Conservation (phyloP, 179 eudicot genomes). For the Amaranthus tricolor region DNA sequence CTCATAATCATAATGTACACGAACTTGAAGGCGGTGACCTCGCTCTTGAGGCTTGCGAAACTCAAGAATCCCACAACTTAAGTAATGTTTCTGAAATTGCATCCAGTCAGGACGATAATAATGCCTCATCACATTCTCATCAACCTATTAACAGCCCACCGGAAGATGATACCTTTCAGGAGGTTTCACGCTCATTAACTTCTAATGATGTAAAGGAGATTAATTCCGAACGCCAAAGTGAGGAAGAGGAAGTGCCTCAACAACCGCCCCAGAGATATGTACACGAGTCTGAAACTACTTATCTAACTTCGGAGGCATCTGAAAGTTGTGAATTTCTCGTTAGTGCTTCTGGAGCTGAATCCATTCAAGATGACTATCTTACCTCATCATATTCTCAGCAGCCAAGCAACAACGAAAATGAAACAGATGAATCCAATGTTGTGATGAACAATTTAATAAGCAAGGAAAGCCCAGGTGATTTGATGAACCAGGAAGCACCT, state of each 20-base stretch:
- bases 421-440: conserved; percentile 18
- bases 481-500: conserved; percentile 9
- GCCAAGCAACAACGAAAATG: conserved; percentile 19
- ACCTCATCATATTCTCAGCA: conserved; percentile 15
- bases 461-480: conserved; percentile 23
- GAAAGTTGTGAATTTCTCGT: conserved; percentile 5
- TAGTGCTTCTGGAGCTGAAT: conserved; percentile 3
- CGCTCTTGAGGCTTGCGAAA: conserved; percentile 18
- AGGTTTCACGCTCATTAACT: conserved; percentile 19
- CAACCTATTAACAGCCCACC: conserved; percentile 16
- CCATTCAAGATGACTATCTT: conserved; percentile 18
- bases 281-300: conserved; percentile 21
- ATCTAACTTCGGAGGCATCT: conserved; percentile 17
- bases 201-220: conserved; percentile 1
- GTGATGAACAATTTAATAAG: conserved; percentile 11
- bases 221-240: conserved; percentile 10
- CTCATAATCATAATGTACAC: conserved; percentile 7
- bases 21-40: conserved; percentile 17
- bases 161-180: not conserved
- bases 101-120: conserved; percentile 15
- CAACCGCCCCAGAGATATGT: conserved; percentile 14
- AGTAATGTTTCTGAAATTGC: not conserved
- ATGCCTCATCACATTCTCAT: conserved; percentile 4
- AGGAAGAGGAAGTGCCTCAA: conserved; percentile 14
- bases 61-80: not conserved